phyloP scores from a whole-genome alignment of 768 basidiomycete species.

The Lactarius vividus region DNA sequence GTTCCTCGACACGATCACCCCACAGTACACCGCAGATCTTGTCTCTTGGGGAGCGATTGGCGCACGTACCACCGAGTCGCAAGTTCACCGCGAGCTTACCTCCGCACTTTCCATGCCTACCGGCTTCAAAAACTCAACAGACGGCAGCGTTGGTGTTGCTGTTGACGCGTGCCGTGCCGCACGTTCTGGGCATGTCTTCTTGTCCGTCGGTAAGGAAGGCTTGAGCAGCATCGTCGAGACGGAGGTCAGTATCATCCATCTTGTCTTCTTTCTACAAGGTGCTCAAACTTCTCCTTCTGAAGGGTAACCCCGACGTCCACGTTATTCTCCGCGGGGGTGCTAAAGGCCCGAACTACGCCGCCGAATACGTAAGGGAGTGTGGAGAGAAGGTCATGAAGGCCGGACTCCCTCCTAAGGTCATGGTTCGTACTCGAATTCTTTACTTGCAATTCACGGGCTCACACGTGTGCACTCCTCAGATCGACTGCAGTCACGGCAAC shows the following conservation, averaged over 20 bases:
- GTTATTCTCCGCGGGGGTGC: conserved; percentile 91
- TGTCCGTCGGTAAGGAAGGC: conserved; percentile 96
- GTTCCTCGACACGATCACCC: conserved; percentile 76
- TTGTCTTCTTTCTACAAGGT: background rate
- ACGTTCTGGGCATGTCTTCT: conserved; percentile 87
- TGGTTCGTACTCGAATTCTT: conserved; percentile 52
- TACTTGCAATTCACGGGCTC: background rate
- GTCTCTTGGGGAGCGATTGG: conserved; percentile 97
- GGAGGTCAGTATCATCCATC: conserved; percentile 44
- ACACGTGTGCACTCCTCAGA: conserved; percentile 42
- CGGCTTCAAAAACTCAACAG: conserved; percentile 98
- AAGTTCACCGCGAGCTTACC: conserved; percentile 87
- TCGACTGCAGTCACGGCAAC: conserved; percentile 97
- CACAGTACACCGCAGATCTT: conserved; percentile 91
- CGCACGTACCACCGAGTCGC: conserved; percentile 87
- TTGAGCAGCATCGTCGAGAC: conserved; percentile 95
- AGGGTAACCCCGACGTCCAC: conserved; percentile 92
- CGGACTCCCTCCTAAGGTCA: conserved; percentile 73
- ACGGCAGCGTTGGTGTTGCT: conserved; percentile 87
- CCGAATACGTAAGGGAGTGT: conserved; percentile 75
- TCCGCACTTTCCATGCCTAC: conserved; percentile 92
- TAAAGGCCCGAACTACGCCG: conserved; percentile 84
- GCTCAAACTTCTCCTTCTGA: background rate
- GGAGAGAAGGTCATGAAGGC: conserved; percentile 76
- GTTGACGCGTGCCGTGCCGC: conserved; percentile 96